phyloP scores from a whole-genome alignment of 345 rosid species.

The Citropsis articulata region DNA sequence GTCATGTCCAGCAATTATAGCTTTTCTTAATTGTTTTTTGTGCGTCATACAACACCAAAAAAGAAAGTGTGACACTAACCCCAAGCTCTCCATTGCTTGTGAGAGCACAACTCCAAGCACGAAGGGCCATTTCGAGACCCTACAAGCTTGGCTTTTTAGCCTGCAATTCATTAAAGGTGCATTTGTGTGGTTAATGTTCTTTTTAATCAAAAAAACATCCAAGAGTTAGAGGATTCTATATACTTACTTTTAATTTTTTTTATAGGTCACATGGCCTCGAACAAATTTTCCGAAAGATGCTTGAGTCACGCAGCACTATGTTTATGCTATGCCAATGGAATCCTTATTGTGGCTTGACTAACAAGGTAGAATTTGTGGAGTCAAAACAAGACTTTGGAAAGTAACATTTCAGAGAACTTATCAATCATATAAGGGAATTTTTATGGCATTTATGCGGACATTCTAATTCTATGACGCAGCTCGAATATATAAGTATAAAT shows the following conservation, averaged over 20 bases:
- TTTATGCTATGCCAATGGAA: not conserved
- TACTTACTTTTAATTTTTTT: not conserved
- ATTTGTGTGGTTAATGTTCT: not conserved
- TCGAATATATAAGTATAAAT: too few relatives aligned
- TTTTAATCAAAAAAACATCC: not conserved
- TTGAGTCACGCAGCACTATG: conserved; percentile 7
- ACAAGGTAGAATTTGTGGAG: not conserved
- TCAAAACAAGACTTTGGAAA: not conserved
- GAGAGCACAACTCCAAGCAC: not conserved
- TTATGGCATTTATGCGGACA: not conserved
- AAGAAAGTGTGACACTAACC: not conserved
- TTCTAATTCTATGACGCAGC: too few relatives aligned
- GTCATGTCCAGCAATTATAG: not conserved
- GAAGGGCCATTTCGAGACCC: conserved; percentile 3
- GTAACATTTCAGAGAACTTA: not conserved
- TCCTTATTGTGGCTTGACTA: conserved; percentile 2
- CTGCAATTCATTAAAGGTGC: not conserved
- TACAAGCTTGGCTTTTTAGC: not conserved
- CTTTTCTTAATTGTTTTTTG: conserved; percentile 4
- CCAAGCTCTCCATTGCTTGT: not conserved
- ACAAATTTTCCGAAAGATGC: not conserved
- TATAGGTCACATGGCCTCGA: not conserved
- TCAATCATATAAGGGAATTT: not conserved
- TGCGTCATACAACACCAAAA: not conserved
- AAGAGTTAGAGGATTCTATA: not conserved